A percentile compares a stretch with the other conserved stretches of the same genome.
Conservation (phyloP, 2,329 filamentous ascomycete genomes). For the Aspergillus bombycis region DNA sequence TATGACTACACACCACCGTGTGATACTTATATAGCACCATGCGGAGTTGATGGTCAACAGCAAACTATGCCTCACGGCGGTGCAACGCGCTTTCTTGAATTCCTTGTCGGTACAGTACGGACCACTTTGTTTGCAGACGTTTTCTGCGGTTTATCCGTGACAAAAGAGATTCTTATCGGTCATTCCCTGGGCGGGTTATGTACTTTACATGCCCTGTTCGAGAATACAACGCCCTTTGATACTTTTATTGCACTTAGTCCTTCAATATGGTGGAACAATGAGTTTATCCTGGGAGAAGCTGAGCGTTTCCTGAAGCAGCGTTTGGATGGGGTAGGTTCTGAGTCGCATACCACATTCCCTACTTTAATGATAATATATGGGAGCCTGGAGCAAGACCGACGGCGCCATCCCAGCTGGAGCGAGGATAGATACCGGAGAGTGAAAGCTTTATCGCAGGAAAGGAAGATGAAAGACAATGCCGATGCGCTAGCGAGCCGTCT, state of each 20-base stretch:
- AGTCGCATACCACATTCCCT: conserved; percentile 27
- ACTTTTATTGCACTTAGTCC: conserved; percentile 52
- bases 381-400: conserved; percentile 37
- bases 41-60: conserved; percentile 27
- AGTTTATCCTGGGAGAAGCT: conserved; percentile 43
- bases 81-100: conserved; percentile 49
- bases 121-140: conserved; percentile 31
- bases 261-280: conserved; percentile 52
- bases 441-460: conserved; percentile 25
- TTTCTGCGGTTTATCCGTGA: conserved; percentile 35
- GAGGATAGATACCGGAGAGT: conserved; percentile 3
- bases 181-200: conserved; percentile 57
- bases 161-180: conserved; percentile 50
- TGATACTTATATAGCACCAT: conserved; percentile 24
- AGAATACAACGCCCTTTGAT: conserved; percentile 46
- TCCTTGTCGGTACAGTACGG: conserved; percentile 44
- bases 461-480: conserved; percentile 22
- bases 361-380: conserved; percentile 32
- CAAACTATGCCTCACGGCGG: conserved; percentile 39
- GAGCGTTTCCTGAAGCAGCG: conserved; percentile 25
- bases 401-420: conserved; percentile 14
- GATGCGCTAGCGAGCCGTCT: background rate
- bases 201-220: conserved; percentile 49
- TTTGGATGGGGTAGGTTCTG: conserved; percentile 4
- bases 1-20: conserved; percentile 27